Base-by-base conservation (phyloP, 495 filamentous ascomycete species). In the Massariosphaeria phaeospora region DNA sequence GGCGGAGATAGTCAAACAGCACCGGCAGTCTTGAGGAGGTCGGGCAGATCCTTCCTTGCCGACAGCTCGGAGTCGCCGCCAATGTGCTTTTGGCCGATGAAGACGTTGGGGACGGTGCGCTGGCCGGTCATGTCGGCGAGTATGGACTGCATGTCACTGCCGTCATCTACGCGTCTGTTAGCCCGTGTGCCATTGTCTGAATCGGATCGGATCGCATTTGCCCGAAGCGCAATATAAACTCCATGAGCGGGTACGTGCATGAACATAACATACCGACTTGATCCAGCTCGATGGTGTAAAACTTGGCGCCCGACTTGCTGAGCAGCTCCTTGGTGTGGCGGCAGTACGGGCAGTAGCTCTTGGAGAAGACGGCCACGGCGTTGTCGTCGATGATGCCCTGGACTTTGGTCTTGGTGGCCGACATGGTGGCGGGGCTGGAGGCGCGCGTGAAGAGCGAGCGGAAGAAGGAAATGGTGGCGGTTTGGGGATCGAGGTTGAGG, bases 301-400 rank as follows among this genome's bases (percentile, higher is more conserved):
- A 88, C 66, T 89, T 88, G 38, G 88, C 90, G 59, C 82, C 81
- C 52, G 80, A 41, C 31, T 82, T 72, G 61, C 72, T 77, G 61
- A 99, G 76, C 31, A 89, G 74, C 9, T 69, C 45, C 81, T 96
- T 96, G 58, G 83, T 81, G 48, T 89, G 77, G 26, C 67, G 73
- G 77, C 91, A 97, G 80, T 95, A 91, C n/a, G 91, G 91, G 79
- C 93, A 99, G 73, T 86, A 95, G 12, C 84, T 88, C 75, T 99
- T 99, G 69, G 82, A 87, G 80, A 98, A 98, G 60, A 98, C 86
- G 55, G 91, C 88, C 65, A 97, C 93, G 55, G 83, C 77, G 72
- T 97, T 91, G 60, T 96, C 85, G 67, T 95, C 80, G 66, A 99
- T 96, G 72, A 96, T 83, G 56, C 65, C 66, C 72, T 95, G 84